These are phyloP conservation scores for Leccinum griseonigrum DNA, from an alignment of 1,284 basidiomycete genomes.

Conservation along the genomic window DNA sequence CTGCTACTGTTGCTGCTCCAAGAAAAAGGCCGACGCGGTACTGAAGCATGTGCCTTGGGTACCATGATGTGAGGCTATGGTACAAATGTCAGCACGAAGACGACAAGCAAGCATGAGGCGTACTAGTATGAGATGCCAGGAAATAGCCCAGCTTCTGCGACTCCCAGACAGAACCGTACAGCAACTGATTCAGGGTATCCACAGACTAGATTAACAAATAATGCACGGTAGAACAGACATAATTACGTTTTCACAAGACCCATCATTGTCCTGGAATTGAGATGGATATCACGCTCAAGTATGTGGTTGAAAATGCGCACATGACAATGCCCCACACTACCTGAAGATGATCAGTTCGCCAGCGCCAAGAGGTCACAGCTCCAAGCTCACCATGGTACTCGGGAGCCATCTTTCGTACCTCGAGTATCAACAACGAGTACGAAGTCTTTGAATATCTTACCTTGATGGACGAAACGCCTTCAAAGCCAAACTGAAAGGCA, in stretches of 20 bases:
- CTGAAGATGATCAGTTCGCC: slow-evolving; percentile 26
- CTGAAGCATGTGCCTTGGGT: slow-evolving; percentile 36
- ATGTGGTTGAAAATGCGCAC: slow-evolving; percentile 28
- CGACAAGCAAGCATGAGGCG: slow-evolving; percentile 27
- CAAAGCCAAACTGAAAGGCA: slow-evolving; percentile 41
- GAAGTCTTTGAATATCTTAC: slow-evolving; percentile 23
- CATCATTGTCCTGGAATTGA: slow-evolving; percentile 52
- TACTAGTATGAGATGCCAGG: slow-evolving; percentile 69
- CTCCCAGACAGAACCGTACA: slow-evolving; percentile 56
- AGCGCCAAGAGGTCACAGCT: neutral
- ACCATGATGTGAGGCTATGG: slow-evolving; percentile 33
- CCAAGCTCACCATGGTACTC: slow-evolving; percentile 40
- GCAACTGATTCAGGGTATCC: slow-evolving; percentile 64
- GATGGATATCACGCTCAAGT: neutral
- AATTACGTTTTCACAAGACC: slow-evolving; percentile 59
- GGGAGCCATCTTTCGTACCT: slow-evolving; percentile 34
- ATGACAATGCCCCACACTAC: slow-evolving; percentile 49
- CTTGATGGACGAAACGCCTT: slow-evolving; percentile 50
- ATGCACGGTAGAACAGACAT: slow-evolving; percentile 3
- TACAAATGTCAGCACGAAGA: slow-evolving; percentile 3
- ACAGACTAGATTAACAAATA: neutral
- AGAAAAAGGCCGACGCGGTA: slow-evolving; percentile 40
- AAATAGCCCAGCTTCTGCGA: slow-evolving; percentile 69
- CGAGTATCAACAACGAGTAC: slow-evolving; percentile 8
- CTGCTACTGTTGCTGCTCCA: slow-evolving; percentile 31